Evolutionary conservation across 768 basidiomycete species (phyloP), one percentile per base, ranked within the genome.

Genomic region (Dioszegia crocea): DNA sequence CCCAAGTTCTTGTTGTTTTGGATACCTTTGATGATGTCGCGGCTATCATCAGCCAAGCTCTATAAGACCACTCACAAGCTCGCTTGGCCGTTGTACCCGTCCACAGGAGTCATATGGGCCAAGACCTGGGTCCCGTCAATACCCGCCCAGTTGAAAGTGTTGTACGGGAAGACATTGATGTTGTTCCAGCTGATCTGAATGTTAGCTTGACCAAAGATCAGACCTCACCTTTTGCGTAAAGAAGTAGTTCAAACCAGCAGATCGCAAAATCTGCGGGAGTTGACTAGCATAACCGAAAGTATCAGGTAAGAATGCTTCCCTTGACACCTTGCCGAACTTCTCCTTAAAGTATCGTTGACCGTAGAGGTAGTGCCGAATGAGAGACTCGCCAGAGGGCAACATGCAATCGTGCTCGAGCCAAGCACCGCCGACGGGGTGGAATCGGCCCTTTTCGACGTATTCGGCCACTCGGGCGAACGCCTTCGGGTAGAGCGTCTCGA

Each of bases 51-150:
- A 57, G 48, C 39, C 24, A 44, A 14, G 19, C 21, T 19, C 39
- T 53, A 17, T 41, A 21, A 29, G 24, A 30, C n/a, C n/a, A n/a
- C 51, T 40, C 38, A 53, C 51, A 57, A 45, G 33, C 19, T 49
- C 10, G 52, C 70, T 21, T 61, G 59, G 2, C 36, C 39, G 52
- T 87, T 93, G 75, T 97, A 97, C 0, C 87, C 90, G 66, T 89
- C 88, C 78, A 87, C 85, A 40, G 93, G 93, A 2, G 92, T 94
- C 91, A 98, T 94, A 70, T 98, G 94, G 71, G 89, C 91, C 27
- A 96, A 77, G 11, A 96, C 86, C 74, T 97, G 92, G 0, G 85
- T 85, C 9, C 93, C 92, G 72, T 98, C 94, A 62, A 94, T 86
- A 6, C 91, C 91, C 1, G 40, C 56, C 63, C 63, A 94, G 74